These are phyloP conservation scores for Monsonia emarginata DNA, from an alignment of 441 rosid species.

Conservation along the genomic window DNA sequence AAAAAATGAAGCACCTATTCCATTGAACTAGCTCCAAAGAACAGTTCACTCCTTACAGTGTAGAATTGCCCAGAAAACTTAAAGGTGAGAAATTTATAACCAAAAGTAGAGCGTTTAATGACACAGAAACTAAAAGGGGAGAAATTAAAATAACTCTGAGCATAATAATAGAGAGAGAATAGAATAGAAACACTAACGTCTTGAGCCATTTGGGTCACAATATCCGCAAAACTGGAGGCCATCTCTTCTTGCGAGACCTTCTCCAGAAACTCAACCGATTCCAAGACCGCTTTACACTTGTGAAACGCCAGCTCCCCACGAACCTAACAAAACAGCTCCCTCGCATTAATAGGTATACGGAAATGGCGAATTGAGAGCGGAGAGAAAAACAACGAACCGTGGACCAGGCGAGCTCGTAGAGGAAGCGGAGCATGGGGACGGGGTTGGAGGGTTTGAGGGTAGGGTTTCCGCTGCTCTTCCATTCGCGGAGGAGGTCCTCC, in stretches of 20 bases:
- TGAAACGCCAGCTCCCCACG: slow-evolving; percentile 84
- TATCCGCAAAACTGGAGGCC: slow-evolving; percentile 70
- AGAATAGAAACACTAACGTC: slow-evolving; percentile 42
- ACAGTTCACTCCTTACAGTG: not conserved
- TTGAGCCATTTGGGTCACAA: slow-evolving; percentile 82
- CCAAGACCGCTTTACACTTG: slow-evolving; percentile 71
- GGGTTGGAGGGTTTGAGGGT: slow-evolving; percentile 44
- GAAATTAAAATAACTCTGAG: not conserved
- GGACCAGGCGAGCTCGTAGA: slow-evolving; percentile 77
- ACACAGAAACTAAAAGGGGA: not conserved
- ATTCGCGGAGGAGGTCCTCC: slow-evolving; percentile 66
- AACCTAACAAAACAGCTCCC: slow-evolving; percentile 38
- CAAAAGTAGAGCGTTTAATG: not conserved
- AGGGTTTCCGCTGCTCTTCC: slow-evolving; percentile 53
- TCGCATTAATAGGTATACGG: not conserved
- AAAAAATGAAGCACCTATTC: not conserved
- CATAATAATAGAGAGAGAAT: not conserved
- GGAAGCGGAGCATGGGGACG: slow-evolving; percentile 76
- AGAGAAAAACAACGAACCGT: slow-evolving; percentile 35
- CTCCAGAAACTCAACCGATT: slow-evolving; percentile 50
- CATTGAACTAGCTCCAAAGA: not conserved
- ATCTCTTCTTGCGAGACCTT: slow-evolving; percentile 41
- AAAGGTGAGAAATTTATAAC: not conserved
- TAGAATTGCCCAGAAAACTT: not conserved
- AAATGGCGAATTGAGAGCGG: not conserved